phyloP scores from a whole-genome alignment of 805 yeast genomes.

The Candida suzukii region DNA sequence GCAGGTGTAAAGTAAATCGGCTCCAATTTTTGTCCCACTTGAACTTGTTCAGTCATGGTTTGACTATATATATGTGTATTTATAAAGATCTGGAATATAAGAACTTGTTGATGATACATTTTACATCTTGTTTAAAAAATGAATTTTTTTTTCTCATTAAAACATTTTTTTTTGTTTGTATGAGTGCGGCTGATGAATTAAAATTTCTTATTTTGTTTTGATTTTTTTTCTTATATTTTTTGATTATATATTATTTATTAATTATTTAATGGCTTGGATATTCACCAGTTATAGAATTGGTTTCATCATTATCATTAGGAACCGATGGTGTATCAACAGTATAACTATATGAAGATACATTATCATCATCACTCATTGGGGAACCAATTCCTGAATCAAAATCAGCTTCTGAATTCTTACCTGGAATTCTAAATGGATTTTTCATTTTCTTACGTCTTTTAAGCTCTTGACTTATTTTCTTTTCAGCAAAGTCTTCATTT shows the following conservation, averaged over 20 bases:
- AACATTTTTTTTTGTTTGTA: too few relatives aligned
- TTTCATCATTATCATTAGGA: conserved; percentile 5
- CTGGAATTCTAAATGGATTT: neutral
- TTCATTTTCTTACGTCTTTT: neutral
- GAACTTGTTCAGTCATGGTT: neutral
- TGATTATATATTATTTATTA: neutral
- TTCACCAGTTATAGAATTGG: conserved; percentile 7
- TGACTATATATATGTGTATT: neutral
- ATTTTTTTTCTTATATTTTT: conserved; percentile 2
- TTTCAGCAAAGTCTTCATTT: neutral
- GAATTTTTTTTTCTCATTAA: too few relatives aligned
- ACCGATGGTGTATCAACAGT: conserved; percentile 18
- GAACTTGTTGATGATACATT: too few relatives aligned
- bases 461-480: neutral
- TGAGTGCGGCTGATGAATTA: too few relatives aligned
- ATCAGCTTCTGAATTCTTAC: neutral
- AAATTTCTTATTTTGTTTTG: too few relatives aligned
- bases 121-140: too few relatives aligned
- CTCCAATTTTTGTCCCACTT: conserved; percentile 10
- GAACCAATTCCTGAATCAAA: conserved; percentile 21
- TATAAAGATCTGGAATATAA: too few relatives aligned
- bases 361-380: conserved; percentile 25
- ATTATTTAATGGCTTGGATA: neutral
- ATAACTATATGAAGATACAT: conserved; percentile 22
- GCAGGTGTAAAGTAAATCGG: conserved; percentile 71